These are phyloP conservation scores for Cordyceps militaris DNA, from an alignment of 2,329 filamentous ascomycete species.

Conservation along the genomic window DNA sequence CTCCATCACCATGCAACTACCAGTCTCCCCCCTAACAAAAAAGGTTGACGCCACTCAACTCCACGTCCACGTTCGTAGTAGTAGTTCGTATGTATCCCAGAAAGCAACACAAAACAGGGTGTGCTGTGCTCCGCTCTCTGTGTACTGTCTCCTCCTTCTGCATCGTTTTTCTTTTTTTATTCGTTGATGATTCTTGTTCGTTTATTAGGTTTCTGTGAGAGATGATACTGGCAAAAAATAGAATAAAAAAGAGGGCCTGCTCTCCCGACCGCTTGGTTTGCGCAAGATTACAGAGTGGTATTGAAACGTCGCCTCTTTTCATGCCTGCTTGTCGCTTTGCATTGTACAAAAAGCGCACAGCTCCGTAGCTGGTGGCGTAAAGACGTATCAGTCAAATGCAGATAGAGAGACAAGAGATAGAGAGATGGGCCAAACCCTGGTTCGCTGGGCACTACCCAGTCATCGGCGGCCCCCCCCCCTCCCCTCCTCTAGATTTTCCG, in stretches of 20 bases:
- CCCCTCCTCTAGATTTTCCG: background rate
- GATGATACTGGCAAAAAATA: background rate
- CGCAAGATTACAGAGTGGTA: background rate
- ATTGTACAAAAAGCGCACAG: background rate
- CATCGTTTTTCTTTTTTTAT: background rate
- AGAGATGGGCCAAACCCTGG: background rate
- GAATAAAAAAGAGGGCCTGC: background rate
- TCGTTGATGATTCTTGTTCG: no score
- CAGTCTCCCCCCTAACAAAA: no score
- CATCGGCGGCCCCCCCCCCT: background rate
- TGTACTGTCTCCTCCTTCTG: background rate
- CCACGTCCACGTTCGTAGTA: background rate
- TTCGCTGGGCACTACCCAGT: background rate
- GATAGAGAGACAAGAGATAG: background rate
- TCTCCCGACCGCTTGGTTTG: background rate
- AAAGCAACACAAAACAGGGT: no score
- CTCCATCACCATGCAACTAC: no score
- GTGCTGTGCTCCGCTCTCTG: no score
- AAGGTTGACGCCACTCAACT: slow-evolving; percentile 1
- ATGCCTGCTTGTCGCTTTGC: background rate
- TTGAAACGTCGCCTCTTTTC: background rate
- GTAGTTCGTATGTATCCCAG: background rate
- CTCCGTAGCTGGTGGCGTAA: background rate
- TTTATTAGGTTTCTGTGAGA: no score
- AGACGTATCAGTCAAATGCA: background rate